Evolutionary conservation across 192 early-diverging fungal species (phyloP), one percentile per base, ranked within the genome.

Genomic region (Spinellus fusiger): DNA sequence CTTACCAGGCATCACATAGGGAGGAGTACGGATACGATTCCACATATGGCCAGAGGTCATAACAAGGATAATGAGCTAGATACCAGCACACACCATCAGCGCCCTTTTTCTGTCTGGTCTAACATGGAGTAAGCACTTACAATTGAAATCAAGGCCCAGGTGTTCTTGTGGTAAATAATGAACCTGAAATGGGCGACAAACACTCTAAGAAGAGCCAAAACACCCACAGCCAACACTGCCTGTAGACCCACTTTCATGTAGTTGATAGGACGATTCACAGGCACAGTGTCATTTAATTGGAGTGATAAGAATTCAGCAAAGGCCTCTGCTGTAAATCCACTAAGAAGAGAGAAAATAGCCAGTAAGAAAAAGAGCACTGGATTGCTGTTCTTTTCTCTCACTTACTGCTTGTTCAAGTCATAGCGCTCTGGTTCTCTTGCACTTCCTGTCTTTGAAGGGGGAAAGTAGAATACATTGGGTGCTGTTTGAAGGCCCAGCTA

Each of bases 41-140:
- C 86, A 91, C 90, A 93, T 93, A 57, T 87, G 83, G 32, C 90
- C 90, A 26, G 86, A 87, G 55, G 79, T 87, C 79, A 89, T 85
- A 50, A 86, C 58, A n/a, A 89, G 68, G 26, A 87, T 83, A 32
- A 69, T 78, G 18, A 44, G 13, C 40, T 44, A 44, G n/a, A n/a
- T n/a, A n/a, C n/a, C n/a, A n/a, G n/a, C n/a, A n/a, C n/a, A n/a
- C n/a, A n/a, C n/a, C n/a, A n/a, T n/a, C n/a, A n/a, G n/a, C n/a
- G n/a, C n/a, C n/a, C n/a, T n/a, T n/a, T n/a, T n/a, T 44, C 13
- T 5, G 18, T 2, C 10, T 44, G 13, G 18, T 5, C 40, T 2
- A 2, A n/a, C 10, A 6, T 10, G 40, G 35, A 9, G 35, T 9
- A 44, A 44, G n/a, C 18, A 3, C 40, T 44, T 6, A 34, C 32